Conservation (phyloP, 2,329 filamentous ascomycete species). For the Eutypella sp. region DNA sequence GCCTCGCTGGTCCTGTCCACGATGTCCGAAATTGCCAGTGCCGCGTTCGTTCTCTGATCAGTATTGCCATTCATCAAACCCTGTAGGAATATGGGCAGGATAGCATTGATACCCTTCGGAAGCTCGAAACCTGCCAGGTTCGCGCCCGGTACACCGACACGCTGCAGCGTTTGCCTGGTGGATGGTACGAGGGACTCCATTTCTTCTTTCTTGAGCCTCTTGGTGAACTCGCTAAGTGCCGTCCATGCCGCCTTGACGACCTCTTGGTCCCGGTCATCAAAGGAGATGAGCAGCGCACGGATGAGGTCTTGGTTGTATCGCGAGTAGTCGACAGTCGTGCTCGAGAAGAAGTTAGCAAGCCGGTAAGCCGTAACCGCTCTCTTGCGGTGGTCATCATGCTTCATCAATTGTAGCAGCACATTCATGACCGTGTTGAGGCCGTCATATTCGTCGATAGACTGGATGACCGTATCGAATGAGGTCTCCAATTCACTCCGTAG, state of each 20-base stretch:
- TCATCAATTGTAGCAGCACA: conserved; percentile 79
- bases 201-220: conserved; percentile 88
- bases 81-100: conserved; percentile 94
- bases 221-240: conserved; percentile 81
- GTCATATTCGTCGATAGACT: conserved; percentile 93
- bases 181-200: conserved; percentile 91
- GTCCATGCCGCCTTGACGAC: conserved; percentile 90
- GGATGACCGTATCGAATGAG: conserved; percentile 83
- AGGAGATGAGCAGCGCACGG: conserved; percentile 81
- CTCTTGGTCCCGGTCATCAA: conserved; percentile 76
- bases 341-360: conserved; percentile 79
- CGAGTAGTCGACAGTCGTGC: conserved; percentile 81
- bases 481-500: conserved; percentile 68
- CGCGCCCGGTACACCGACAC: conserved; percentile 81
- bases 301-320: conserved; percentile 96
- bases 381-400: conserved; percentile 86
- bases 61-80: conserved; percentile 94
- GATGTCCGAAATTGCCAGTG: conserved; percentile 90
- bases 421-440: conserved; percentile 95
- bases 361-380: conserved; percentile 74
- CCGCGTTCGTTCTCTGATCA: conserved; percentile 87
- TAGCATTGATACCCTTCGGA: conserved; percentile 94
- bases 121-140: conserved; percentile 84
- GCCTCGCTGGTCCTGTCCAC: conserved; percentile 87
- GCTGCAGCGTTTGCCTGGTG: conserved; percentile 78